Percentiles rank a stretch among this genome's conserved stretches.
Evolutionary conservation across 129 eudicot species (phyloP).

Genomic region (Flaveria ramosissima): DNA sequence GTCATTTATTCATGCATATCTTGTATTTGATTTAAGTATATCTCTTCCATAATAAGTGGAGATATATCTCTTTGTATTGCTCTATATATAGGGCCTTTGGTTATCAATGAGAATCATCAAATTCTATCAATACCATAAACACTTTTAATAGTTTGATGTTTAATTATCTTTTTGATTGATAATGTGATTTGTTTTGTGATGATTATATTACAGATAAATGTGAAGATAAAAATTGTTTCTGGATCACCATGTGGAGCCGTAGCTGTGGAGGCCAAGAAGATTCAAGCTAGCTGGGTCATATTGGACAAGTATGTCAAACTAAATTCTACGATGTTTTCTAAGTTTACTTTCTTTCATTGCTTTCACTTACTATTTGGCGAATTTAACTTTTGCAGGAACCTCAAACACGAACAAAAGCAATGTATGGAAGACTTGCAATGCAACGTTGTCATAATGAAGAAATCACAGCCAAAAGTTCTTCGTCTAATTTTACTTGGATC

Average conservation of each 20-base stretch:
- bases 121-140: too few relatives aligned
- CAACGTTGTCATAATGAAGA: constrained; percentile 87
- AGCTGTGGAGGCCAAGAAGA: constrained; percentile 83
- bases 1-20: too few relatives aligned
- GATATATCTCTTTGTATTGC: too few relatives aligned
- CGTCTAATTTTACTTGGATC: constrained; percentile 80
- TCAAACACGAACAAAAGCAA: constrained; percentile 73
- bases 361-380: background rate
- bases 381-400: constrained; percentile 54
- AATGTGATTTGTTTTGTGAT: constrained; percentile 15
- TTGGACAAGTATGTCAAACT: constrained; percentile 67
- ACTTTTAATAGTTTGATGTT: background rate
- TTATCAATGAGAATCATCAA: too few relatives aligned
- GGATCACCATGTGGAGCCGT: constrained; percentile 89
- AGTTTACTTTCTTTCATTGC: background rate
- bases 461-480: constrained; percentile 88
- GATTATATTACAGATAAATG: constrained; percentile 63
- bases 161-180: constrained; percentile 12
- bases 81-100: too few relatives aligned
- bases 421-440: constrained; percentile 97
- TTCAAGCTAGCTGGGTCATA: constrained; percentile 86
- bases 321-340: background rate
- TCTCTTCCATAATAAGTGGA: too few relatives aligned
- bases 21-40: too few relatives aligned
- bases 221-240: constrained; percentile 77